A percentile compares a stretch with the other conserved stretches of the same genome.
These are phyloP conservation scores for Austroboletus novae-zelandiae DNA, from an alignment of 1,284 basidiomycete species.

Conservation along the genomic window DNA sequence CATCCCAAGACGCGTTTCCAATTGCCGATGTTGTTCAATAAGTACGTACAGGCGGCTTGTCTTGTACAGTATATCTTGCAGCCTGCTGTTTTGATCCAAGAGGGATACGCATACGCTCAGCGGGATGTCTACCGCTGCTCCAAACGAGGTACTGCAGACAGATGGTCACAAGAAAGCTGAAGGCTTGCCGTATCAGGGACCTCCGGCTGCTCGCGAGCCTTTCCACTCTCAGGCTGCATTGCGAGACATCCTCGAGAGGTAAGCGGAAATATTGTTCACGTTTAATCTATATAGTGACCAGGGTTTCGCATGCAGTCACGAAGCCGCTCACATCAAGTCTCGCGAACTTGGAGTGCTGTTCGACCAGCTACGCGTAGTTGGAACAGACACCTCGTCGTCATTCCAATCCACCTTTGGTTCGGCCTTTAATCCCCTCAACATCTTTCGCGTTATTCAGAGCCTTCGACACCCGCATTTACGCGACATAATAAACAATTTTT, in stretches of 20 bases:
- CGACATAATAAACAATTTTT: slow-evolving; percentile 47
- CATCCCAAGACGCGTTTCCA: no score
- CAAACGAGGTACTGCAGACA: no score
- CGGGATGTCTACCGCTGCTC: no score
- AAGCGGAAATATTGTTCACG: not conserved
- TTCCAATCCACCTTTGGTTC: slow-evolving; percentile 44
- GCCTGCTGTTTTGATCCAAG: no score
- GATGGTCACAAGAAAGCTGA: no score
- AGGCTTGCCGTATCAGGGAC: no score
- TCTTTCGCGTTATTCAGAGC: slow-evolving; percentile 26
- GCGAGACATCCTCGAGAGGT: slow-evolving; percentile 30
- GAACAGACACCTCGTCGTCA: slow-evolving; percentile 34
- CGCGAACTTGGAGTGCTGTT: slow-evolving; percentile 39
- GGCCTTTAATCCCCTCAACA: slow-evolving; percentile 35
- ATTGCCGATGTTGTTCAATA: no score
- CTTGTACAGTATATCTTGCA: no score
- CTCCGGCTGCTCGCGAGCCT: no score
- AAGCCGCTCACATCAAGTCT: slow-evolving; percentile 27
- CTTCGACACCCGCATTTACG: slow-evolving; percentile 40
- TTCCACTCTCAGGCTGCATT: slow-evolving; percentile 27
- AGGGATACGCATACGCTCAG: no score
- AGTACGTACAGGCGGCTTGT: no score
- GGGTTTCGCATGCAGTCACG: slow-evolving; percentile 18
- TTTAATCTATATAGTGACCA: not conserved
- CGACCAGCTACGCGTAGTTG: slow-evolving; percentile 36